Percentiles rank a stretch among this genome's conserved stretches.
Evolutionary conservation across 805 yeast genomes (phyloP).

Genomic region (Cyberlindnera petersonii): DNA sequence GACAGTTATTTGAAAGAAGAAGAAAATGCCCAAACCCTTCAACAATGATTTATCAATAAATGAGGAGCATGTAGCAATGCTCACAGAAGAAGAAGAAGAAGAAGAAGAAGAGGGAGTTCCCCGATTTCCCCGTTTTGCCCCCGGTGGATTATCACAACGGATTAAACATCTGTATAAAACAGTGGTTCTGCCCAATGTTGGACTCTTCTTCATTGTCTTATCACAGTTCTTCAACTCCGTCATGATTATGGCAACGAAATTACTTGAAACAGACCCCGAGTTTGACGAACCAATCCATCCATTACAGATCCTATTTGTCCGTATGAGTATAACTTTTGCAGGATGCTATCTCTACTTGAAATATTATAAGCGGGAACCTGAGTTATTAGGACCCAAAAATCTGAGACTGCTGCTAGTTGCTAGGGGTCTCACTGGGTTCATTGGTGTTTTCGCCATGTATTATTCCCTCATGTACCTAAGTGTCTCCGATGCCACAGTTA

Average conservation of each 20-base stretch:
- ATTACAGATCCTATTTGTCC: conserved; percentile 66
- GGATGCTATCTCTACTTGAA: conserved; percentile 57
- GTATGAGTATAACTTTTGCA: conserved; percentile 70
- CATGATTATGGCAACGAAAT: conserved; percentile 72
- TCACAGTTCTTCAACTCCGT: conserved; percentile 73
- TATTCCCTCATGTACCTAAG: conserved; percentile 69
- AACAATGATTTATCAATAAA: too few relatives aligned
- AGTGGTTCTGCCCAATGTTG: conserved; percentile 35
- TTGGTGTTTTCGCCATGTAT: conserved; percentile 79
- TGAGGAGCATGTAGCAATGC: too few relatives aligned
- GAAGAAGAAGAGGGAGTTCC: too few relatives aligned
- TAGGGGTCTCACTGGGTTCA: conserved; percentile 71
- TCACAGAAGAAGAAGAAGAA: too few relatives aligned
- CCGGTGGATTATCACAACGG: too few relatives aligned
- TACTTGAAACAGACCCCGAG: conserved; percentile 63
- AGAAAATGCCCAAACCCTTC: too few relatives aligned
- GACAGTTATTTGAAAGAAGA: too few relatives aligned
- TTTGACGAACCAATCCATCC: conserved; percentile 66
- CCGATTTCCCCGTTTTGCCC: too few relatives aligned
- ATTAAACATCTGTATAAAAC: too few relatives aligned
- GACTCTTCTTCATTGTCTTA: conserved; percentile 52
- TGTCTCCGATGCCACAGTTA: conserved; percentile 76
- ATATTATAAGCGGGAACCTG: conserved; percentile 48
- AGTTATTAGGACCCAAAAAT: conserved; percentile 66
- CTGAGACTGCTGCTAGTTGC: conserved; percentile 49